Percentiles rank a stretch among this genome's conserved stretches.
Evolutionary conservation across 345 rosid genomes (phyloP).

Genomic region (Eucalyptus virginea): DNA sequence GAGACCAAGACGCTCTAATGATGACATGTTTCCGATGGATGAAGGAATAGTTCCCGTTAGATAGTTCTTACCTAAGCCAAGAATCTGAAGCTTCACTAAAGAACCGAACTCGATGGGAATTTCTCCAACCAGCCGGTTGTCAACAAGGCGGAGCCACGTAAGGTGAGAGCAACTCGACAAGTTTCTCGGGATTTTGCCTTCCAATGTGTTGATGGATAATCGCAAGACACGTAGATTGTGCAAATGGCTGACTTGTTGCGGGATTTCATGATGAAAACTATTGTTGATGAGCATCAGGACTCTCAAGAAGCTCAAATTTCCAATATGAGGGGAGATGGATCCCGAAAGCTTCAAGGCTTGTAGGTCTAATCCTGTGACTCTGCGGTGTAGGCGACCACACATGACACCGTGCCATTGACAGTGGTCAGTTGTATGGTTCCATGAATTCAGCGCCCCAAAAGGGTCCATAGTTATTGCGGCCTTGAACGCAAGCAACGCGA

Average conservation of each 20-base stretch:
- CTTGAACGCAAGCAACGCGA: neutral
- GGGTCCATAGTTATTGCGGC: neutral
- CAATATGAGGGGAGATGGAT: neutral
- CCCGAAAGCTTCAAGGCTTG: neutral
- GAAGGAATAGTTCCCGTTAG: conserved; percentile 6
- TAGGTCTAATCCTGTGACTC: neutral
- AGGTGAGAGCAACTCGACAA: conserved; percentile 2
- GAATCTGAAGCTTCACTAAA: neutral
- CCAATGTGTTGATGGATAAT: neutral
- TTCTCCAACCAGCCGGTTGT: neutral
- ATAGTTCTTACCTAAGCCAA: neutral
- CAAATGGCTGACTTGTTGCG: neutral
- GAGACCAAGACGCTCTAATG: neutral
- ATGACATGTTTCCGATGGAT: conserved; percentile 10
- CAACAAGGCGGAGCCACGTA: rapidly evolving
- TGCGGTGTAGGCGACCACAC: neutral
- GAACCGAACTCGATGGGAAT: conserved; percentile 3
- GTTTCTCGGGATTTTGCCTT: neutral
- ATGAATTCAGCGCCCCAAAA: neutral
- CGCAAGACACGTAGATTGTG: neutral
- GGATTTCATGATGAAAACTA: neutral
- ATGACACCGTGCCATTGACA: neutral
- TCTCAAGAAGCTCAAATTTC: neutral
- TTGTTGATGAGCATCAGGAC: neutral
- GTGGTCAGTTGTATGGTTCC: neutral